phyloP scores from a whole-genome alignment of 441 rosid species.

The Kokia cookei region DNA sequence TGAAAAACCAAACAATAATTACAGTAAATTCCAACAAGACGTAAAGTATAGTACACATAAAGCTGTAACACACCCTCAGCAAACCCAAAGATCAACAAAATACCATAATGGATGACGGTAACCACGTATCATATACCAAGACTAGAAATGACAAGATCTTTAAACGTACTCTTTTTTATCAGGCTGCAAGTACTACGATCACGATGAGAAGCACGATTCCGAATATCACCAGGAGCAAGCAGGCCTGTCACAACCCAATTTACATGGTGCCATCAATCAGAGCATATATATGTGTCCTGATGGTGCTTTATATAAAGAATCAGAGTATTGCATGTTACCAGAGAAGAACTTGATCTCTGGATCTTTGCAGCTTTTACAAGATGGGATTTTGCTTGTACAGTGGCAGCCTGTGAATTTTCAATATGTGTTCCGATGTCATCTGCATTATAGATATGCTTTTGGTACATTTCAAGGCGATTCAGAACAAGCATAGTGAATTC shows the following conservation, averaged over 20 bases:
- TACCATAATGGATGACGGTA: background rate
- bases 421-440: conserved; percentile 64
- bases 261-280: background rate
- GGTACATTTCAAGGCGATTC: background rate
- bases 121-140: conserved; percentile 11
- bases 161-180: conserved; percentile 3
- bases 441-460: conserved; percentile 17
- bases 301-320: background rate
- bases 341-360: conserved; percentile 78
- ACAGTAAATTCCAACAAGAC: background rate
- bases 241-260: conserved; percentile 39
- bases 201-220: conserved; percentile 78
- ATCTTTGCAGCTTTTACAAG: conserved; percentile 49
- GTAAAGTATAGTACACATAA: background rate
- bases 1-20: conserved; percentile 8
- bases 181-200: conserved; percentile 66
- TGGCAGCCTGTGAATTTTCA: conserved; percentile 53
- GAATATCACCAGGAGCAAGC: conserved; percentile 88
- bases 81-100: conserved; percentile 4
- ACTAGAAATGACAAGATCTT: background rate
- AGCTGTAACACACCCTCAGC: conserved; percentile 6
- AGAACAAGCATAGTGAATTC: background rate
- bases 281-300: background rate
- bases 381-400: conserved; percentile 22
- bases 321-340: conserved; percentile 37